Conservation (phyloP, 2,329 filamentous ascomycete genomes). For the Colletotrichum godetiae region DNA sequence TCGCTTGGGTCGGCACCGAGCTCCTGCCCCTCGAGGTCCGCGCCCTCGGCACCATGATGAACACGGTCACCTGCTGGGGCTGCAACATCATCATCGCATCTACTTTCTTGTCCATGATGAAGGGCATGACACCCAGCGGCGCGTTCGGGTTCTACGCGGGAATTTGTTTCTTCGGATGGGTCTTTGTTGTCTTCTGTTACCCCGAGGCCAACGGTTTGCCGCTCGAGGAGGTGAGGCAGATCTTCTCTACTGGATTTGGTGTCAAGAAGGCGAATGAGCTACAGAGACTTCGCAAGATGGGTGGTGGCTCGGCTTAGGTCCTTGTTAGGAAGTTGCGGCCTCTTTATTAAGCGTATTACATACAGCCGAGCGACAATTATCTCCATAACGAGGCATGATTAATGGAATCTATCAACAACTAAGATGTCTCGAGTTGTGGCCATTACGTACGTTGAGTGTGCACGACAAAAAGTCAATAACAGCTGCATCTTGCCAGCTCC, state of each 20-base stretch:
- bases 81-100: constrained; percentile 61
- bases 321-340: not conserved
- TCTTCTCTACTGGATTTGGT: constrained; percentile 61
- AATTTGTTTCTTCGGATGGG: constrained; percentile 59
- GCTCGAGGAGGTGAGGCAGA: constrained; percentile 63
- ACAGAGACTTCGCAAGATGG: constrained; percentile 46
- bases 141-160: constrained; percentile 64
- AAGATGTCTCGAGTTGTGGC: too few species aligned
- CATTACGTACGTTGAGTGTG: not conserved
- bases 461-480: not conserved
- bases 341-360: too few species aligned
- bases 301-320: not conserved
- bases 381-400: not conserved
- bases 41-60: constrained; percentile 59
- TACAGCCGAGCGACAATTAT: not conserved
- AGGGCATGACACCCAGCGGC: constrained; percentile 59
- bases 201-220: constrained; percentile 67
- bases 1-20: constrained; percentile 59
- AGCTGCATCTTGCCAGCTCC: not conserved
- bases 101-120: constrained; percentile 62
- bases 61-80: constrained; percentile 59
- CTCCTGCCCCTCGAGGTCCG: constrained; percentile 60
- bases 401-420: not conserved
- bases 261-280: constrained; percentile 53
- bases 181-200: constrained; percentile 61